Conservation (phyloP, 2,329 filamentous ascomycete genomes). For the Hypomyces rosellus region DNA sequence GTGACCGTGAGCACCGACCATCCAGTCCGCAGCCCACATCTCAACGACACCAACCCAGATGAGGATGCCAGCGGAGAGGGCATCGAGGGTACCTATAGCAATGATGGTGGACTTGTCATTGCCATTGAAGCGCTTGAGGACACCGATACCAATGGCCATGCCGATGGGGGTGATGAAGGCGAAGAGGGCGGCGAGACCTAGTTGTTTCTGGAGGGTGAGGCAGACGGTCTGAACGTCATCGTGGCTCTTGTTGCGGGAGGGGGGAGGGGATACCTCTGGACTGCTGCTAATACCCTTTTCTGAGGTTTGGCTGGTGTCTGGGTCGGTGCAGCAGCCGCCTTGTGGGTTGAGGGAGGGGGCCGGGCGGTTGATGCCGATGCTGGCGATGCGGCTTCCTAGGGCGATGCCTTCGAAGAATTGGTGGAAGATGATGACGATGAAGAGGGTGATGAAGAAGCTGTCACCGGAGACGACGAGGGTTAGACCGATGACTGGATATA, state of each 20-base stretch:
- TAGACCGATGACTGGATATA: slow-evolving; percentile 50
- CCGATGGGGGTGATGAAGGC: slow-evolving; percentile 27
- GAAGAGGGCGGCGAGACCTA: slow-evolving; percentile 57
- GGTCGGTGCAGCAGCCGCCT: slow-evolving; percentile 3
- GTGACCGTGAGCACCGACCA: slow-evolving; percentile 37
- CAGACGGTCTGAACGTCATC: not conserved
- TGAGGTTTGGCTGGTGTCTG: not conserved
- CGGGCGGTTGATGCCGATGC: slow-evolving; percentile 35
- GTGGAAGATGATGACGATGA: slow-evolving; percentile 67
- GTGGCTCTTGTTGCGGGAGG: too few relatives aligned
- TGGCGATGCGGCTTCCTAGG: slow-evolving; percentile 63
- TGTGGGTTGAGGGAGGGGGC: slow-evolving; percentile 14
- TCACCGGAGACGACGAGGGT: slow-evolving; percentile 57
- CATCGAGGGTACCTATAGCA: slow-evolving; percentile 67
- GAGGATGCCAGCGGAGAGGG: slow-evolving; percentile 67
- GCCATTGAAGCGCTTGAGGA: slow-evolving; percentile 64
- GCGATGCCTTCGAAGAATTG: slow-evolving; percentile 75
- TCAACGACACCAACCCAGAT: slow-evolving; percentile 76
- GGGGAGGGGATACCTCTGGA: not conserved
- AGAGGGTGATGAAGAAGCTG: slow-evolving; percentile 50
- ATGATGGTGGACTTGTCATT: slow-evolving; percentile 63
- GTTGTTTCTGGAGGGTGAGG: slow-evolving; percentile 43
- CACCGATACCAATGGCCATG: slow-evolving; percentile 28
- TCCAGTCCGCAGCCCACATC: slow-evolving; percentile 75
- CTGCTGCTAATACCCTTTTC: not conserved